phyloP scores from a whole-genome alignment of 2,329 filamentous ascomycete species.

The Trichoderma lentiforme region DNA sequence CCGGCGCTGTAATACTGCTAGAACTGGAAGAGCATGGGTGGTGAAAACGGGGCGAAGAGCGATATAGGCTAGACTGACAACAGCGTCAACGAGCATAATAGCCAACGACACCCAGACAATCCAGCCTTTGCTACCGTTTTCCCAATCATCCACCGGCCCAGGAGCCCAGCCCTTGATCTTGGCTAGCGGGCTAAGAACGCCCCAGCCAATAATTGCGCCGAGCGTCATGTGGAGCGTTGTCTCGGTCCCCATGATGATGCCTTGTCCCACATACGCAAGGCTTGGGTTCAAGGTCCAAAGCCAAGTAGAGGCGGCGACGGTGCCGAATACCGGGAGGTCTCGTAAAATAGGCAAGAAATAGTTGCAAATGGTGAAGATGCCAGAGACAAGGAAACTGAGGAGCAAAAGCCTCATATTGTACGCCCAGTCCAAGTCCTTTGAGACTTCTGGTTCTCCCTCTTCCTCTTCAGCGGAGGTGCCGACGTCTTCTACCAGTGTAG shows the following conservation, averaged over 20 bases:
- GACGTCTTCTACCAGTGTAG: conserved; percentile 23
- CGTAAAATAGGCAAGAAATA: conserved; percentile 87
- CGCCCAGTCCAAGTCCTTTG: conserved; percentile 38
- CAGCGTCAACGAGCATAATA: conserved; percentile 93
- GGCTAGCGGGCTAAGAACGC: conserved; percentile 80
- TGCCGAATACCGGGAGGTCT: conserved; percentile 82
- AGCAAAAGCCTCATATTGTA: conserved; percentile 54
- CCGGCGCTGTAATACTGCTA: conserved; percentile 17
- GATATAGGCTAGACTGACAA: conserved; percentile 83
- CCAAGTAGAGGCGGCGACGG: conserved; percentile 71
- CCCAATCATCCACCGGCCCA: conserved; percentile 83
- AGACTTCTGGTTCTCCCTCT: conserved; percentile 31
- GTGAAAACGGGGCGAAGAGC: conserved; percentile 56
- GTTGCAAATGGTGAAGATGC: conserved; percentile 71
- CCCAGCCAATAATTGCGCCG: conserved; percentile 88
- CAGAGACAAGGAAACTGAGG: conserved; percentile 57
- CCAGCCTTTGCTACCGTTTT: conserved; percentile 92
- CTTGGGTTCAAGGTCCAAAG: conserved; percentile 96
- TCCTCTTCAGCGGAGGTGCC: conserved; percentile 21
- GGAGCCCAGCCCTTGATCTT: conserved; percentile 87
- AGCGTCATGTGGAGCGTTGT: conserved; percentile 95
- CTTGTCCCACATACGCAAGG: conserved; percentile 94
- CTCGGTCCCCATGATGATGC: conserved; percentile 96
- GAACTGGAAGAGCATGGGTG: conserved; percentile 4
- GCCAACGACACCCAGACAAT: conserved; percentile 95